Conservation (phyloP, 2,329 filamentous ascomycete species). For the Coniochaeta pulveracea region DNA sequence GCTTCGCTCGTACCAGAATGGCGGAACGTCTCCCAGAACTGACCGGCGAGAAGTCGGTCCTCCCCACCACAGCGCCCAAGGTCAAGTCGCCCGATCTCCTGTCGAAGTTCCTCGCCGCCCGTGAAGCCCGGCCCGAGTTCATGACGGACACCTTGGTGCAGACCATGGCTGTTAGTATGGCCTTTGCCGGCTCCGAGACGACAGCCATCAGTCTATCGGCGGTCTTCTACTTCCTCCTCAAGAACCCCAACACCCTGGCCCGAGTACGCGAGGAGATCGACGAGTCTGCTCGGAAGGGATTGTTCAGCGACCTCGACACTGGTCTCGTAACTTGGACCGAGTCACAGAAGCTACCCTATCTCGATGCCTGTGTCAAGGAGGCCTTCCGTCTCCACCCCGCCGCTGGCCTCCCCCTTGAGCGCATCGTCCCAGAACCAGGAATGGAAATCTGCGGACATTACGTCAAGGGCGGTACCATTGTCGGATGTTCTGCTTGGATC, state of each 20-base stretch:
- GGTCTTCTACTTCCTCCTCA: constrained; percentile 65
- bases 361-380: constrained; percentile 71
- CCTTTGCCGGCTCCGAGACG: constrained; percentile 66
- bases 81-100: constrained; percentile 47
- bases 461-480: constrained; percentile 59
- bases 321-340: constrained; percentile 60
- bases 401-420: constrained; percentile 60
- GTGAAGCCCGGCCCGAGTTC: constrained; percentile 55
- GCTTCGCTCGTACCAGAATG: constrained; percentile 59
- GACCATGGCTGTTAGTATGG: constrained; percentile 62
- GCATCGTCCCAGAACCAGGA: constrained; percentile 56
- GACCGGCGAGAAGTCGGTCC: constrained; percentile 20
- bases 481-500: constrained; percentile 67
- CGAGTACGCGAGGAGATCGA: constrained; percentile 54
- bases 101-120: constrained; percentile 61
- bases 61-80: constrained; percentile 23
- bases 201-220: constrained; percentile 63
- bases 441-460: constrained; percentile 50
- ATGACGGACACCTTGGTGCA: constrained; percentile 61
- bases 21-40: constrained; percentile 47
- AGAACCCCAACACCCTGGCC: constrained; percentile 42
- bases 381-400: constrained; percentile 68
- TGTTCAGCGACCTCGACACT: constrained; percentile 37
- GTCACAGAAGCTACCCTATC: constrained; percentile 58
- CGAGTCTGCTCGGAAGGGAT: constrained; percentile 37